phyloP scores from a whole-genome alignment of 306 rosid genomes.

The Calophaca sinica region DNA sequence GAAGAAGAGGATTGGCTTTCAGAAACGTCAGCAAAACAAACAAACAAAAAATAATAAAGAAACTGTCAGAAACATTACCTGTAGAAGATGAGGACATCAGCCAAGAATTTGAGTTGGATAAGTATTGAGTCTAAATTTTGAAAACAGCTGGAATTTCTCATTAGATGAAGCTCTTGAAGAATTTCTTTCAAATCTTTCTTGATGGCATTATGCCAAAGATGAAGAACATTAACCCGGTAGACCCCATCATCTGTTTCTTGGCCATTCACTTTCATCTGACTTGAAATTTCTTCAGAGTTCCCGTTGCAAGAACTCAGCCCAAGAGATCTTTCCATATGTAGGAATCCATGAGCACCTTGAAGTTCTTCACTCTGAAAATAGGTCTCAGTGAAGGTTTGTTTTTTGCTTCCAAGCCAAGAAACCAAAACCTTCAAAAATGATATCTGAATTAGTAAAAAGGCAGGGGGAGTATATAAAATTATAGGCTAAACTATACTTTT shows the following conservation, averaged over 20 bases:
- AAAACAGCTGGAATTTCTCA: conserved; percentile 53
- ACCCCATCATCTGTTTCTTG: conserved; percentile 54
- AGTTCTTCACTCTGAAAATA: conserved; percentile 47
- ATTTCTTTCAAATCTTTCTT: conserved; percentile 68
- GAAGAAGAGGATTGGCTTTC: conserved; percentile 32
- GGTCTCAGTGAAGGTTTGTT: conserved; percentile 38
- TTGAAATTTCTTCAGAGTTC: conserved; percentile 51
- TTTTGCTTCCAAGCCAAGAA: conserved; percentile 68
- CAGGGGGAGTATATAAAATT: conserved; percentile 28
- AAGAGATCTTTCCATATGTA: conserved; percentile 47
- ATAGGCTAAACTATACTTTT: no score
- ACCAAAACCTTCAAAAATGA: conserved; percentile 70
- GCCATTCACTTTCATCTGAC: conserved; percentile 36
- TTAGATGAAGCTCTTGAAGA: conserved; percentile 64
- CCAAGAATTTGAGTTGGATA: conserved; percentile 73
- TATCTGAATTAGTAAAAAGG: conserved; percentile 46
- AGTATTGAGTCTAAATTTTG: conserved; percentile 69
- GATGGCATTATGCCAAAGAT: conserved; percentile 80
- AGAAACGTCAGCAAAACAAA: conserved; percentile 34
- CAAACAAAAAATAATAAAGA: background rate
- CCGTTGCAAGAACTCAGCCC: conserved; percentile 51
- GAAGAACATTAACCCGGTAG: conserved; percentile 72
- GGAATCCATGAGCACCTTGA: conserved; percentile 51
- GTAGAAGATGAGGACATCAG: conserved; percentile 76
- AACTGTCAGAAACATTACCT: conserved; percentile 55